Evolutionary conservation across 306 rosid genomes (phyloP).

Genomic region (Quercus agrifolia): DNA sequence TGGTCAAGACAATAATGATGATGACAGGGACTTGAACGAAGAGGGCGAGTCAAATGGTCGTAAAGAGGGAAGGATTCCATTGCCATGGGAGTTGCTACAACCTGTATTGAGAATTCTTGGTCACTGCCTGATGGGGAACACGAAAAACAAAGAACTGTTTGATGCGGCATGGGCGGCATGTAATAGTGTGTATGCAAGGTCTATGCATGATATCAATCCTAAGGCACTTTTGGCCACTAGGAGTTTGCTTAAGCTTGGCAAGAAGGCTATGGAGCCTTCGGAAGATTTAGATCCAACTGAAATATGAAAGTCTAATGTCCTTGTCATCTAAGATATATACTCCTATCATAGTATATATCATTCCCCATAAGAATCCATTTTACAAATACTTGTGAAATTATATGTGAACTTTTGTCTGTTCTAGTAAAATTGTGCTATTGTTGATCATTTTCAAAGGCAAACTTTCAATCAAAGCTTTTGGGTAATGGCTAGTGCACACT

Average conservation of each 20-base stretch:
- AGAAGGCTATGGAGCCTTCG: conserved; percentile 5
- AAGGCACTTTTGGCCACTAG: conserved; percentile 60
- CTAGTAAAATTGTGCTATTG: no score
- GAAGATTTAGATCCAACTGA: conserved; percentile 27
- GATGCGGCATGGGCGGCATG: conserved; percentile 45
- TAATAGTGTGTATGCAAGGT: conserved; percentile 51
- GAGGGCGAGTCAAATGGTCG: not conserved
- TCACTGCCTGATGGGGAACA: conserved; percentile 54
- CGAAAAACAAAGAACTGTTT: conserved; percentile 15
- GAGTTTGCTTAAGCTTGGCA: conserved; percentile 51
- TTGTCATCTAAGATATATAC: not conserved
- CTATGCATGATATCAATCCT: conserved; percentile 63
- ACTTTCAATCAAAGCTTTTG: no score
- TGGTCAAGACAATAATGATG: conserved; percentile 25
- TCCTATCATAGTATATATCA: no score
- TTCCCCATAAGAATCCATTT: no score
- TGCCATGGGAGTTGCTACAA: conserved; percentile 72
- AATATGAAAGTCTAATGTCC: conserved; percentile 11
- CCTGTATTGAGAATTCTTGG: conserved; percentile 59
- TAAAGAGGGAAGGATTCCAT: conserved; percentile 49
- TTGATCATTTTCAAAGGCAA: no score
- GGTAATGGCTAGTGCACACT: no score
- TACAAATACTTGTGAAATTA: no score
- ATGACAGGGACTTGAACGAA: conserved; percentile 20
- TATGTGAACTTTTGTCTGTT: no score